Evolutionary conservation across 192 early-diverging fungal genomes (phyloP).

Genomic region (Linnemannia elongata): DNA sequence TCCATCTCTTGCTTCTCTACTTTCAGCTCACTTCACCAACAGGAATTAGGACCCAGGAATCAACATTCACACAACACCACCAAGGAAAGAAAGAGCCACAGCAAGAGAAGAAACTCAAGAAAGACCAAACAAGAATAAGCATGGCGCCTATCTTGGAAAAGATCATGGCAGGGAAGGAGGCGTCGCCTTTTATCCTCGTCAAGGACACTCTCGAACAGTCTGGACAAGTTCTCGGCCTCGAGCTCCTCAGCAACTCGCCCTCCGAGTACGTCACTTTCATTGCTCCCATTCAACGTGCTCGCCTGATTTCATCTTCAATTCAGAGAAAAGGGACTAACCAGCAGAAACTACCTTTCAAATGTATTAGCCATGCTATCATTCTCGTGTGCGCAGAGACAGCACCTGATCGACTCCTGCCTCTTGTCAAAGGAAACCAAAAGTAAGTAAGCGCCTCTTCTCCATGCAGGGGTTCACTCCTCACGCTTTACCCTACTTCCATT

Average conservation of each 20-base stretch:
- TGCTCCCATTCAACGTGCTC: background rate
- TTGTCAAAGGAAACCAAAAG: constrained; percentile 30
- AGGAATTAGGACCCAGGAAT: too few species aligned
- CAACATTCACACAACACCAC: too few species aligned
- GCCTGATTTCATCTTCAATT: background rate
- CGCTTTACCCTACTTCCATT: background rate
- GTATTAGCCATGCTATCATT: constrained; percentile 30
- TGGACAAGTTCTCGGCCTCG: constrained; percentile 36
- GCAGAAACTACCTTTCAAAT: background rate
- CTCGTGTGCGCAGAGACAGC: constrained; percentile 44
- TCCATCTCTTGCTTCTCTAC: too few species aligned
- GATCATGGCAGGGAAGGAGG: constrained; percentile 43
- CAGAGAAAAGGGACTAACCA: background rate
- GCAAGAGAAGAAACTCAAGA: background rate
- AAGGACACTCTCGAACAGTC: constrained; percentile 54
- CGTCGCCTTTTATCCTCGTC: constrained; percentile 45
- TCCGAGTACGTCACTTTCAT: constrained; percentile 20
- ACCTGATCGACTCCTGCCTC: constrained; percentile 23
- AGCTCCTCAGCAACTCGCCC: constrained; percentile 35
- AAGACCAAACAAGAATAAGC: background rate
- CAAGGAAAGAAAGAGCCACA: too few species aligned
- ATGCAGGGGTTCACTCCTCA: background rate
- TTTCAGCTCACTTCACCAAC: too few species aligned
- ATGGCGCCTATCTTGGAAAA: constrained; percentile 49
- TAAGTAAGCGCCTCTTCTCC: background rate